phyloP scores from a whole-genome alignment of 352 stramenopile species.

The Pythium biforme region DNA sequence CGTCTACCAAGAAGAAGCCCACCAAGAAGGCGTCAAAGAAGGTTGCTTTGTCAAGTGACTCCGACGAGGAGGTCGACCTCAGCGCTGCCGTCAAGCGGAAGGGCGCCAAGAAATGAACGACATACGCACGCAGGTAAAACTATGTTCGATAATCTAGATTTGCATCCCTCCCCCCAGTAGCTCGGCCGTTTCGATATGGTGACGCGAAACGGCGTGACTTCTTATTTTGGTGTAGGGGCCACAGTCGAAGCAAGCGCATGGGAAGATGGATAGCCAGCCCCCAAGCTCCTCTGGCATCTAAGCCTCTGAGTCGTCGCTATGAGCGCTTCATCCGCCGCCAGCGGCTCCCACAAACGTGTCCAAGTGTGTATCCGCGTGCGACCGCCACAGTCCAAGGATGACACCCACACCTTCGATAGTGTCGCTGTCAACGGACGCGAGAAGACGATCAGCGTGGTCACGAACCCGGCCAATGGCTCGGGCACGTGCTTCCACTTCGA shows the following conservation, averaged over 20 bases:
- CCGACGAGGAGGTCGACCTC: constrained; percentile 60
- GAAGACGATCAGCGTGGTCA: constrained; percentile 65
- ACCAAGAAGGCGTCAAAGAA: constrained; percentile 51
- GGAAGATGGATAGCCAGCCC: background rate
- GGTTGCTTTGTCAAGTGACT: constrained; percentile 40
- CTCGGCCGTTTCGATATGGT: background rate
- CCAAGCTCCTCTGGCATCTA: no score
- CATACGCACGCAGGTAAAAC: constrained; percentile 1
- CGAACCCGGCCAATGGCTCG: constrained; percentile 43
- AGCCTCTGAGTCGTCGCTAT: constrained; percentile 1
- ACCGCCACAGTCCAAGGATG: constrained; percentile 25
- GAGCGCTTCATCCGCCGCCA: constrained; percentile 64
- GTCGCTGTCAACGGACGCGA: constrained; percentile 48
- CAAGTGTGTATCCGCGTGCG: constrained; percentile 69
- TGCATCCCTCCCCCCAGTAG: background rate
- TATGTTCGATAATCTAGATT: constrained; percentile 25
- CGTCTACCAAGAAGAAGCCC: constrained; percentile 34
- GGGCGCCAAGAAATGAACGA: constrained; percentile 20
- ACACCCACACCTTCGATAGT: constrained; percentile 8
- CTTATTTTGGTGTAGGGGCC: background rate
- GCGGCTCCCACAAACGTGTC: constrained; percentile 53
- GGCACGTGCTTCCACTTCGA: constrained; percentile 71
- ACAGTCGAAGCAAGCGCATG: background rate
- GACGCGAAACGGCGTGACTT: constrained; percentile 2
- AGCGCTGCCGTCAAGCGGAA: constrained; percentile 79